These are phyloP conservation scores for Magnolia kwangsiensis DNA, from an alignment of 164 flowering plant genomes.

Conservation along the genomic window DNA sequence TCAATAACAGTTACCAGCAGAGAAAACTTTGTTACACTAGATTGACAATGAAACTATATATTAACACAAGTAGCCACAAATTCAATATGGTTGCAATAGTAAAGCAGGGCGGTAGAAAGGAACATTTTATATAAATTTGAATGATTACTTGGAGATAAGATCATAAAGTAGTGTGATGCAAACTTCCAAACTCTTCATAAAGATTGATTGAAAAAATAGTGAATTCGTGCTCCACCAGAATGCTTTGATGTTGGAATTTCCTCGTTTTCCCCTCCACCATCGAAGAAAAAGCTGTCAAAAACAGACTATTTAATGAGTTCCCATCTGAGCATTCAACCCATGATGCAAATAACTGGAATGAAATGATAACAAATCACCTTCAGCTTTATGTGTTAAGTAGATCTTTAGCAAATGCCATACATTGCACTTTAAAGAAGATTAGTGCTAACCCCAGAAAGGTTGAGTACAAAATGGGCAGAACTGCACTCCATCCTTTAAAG, in stretches of 20 bases:
- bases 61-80: background rate
- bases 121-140: background rate
- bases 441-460: slow-evolving; percentile 72
- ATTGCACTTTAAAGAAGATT: background rate
- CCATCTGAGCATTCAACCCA: slow-evolving; percentile 3
- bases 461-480: slow-evolving; percentile 82
- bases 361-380: background rate
- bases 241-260: slow-evolving; percentile 90
- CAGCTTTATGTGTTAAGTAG: too few species aligned
- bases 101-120: background rate
- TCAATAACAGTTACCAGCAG: background rate
- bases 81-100: background rate
- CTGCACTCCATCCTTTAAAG: slow-evolving; percentile 63
- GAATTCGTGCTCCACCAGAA: slow-evolving; percentile 94
- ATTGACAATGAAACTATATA: background rate
- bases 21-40: background rate
- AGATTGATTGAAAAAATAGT: slow-evolving; percentile 84
- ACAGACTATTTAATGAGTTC: slow-evolving; percentile 9
- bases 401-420: too few species aligned
- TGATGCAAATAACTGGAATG: background rate
- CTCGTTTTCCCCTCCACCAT: slow-evolving; percentile 94
- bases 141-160: background rate
- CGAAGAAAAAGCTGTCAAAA: slow-evolving; percentile 69
- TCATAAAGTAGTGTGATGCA: slow-evolving; percentile 8
- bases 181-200: slow-evolving; percentile 94